Evolutionary conservation across 2,329 filamentous ascomycete genomes (phyloP), one percentile per base, ranked within the genome.

Genomic region (Neonectria ditissima): DNA sequence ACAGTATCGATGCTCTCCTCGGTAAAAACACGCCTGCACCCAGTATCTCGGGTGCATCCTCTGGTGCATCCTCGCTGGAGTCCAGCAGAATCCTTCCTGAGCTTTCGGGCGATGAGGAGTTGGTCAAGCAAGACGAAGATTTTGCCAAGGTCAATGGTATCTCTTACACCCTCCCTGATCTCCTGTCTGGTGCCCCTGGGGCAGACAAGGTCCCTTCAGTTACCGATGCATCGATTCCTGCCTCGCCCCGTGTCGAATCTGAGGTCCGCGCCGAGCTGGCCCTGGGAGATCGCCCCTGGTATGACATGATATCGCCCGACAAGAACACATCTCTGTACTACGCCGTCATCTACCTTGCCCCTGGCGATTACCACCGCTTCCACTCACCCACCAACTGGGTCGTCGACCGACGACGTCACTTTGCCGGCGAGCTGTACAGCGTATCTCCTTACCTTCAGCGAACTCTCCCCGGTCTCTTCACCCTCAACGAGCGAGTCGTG

Each of bases 361-460:
- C 96, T 0, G 96, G 96, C 53, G 97, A 99, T 82, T 99, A 99
- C 81, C 96, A 99, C 81, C 92, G 95, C 68, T 99, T 98, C 83
- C 97, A 99, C 82, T 97, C 93, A 1, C 96, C 96, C 0, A 91
- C 93, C 2, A 92, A 93, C 71, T 99, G 96, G 96, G 94, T 99
- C 16, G 96, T 96, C 34, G 92, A 97, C 80, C 90, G 90, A 69
- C 90, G 97, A 45, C 92, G 96, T n/a, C 96, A 99, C 81, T 99
- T 99, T 76, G 94, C 96, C 0, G 96, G 96, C 62, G 97, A 99
- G 79, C 86, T 99, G 9, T 99, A 92, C 83, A 95, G 91, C 57
- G 96, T 99, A 5, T 97, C 93, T 0, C 96, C 96, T 0, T 99
- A 97, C 79, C 87, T 99, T 13, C 94, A 97, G 78, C 91, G 93